These are phyloP conservation scores for Exophiala lecanii-corni DNA, from an alignment of 2,329 filamentous ascomycete species.

Conservation along the genomic window DNA sequence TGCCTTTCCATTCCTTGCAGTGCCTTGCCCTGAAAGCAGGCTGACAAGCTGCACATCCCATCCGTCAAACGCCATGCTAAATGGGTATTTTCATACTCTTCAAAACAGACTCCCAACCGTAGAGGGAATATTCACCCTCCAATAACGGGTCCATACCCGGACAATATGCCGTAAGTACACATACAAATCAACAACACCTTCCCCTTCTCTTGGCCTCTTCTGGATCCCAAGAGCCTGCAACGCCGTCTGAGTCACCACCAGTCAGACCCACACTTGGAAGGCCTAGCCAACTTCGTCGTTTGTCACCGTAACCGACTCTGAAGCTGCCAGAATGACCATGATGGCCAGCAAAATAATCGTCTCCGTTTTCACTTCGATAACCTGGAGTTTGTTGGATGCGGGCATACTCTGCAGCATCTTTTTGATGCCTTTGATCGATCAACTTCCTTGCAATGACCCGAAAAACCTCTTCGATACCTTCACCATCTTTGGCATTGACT, in stretches of 20 bases:
- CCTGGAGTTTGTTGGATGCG: slow-evolving; percentile 46
- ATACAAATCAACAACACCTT: slow-evolving; percentile 45
- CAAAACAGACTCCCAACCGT: too few species aligned
- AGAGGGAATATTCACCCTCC: too few species aligned
- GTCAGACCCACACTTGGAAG: slow-evolving; percentile 43
- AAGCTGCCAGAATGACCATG: slow-evolving; percentile 54
- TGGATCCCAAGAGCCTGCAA: slow-evolving; percentile 31
- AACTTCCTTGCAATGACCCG: slow-evolving; percentile 81
- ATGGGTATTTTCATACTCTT: too few species aligned
- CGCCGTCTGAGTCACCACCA: slow-evolving; percentile 33
- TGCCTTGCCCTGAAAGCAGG: too few species aligned
- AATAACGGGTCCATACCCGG: too few species aligned
- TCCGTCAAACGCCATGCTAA: too few species aligned
- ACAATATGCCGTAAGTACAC: too few species aligned
- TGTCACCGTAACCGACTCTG: slow-evolving; percentile 54
- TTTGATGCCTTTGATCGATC: slow-evolving; percentile 64
- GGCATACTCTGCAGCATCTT: slow-evolving; percentile 47
- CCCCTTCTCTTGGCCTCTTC: slow-evolving; percentile 29
- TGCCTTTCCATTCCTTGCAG: too few species aligned
- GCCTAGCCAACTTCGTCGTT: slow-evolving; percentile 63
- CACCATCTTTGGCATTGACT: slow-evolving; percentile 87
- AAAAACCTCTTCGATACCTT: slow-evolving; percentile 96
- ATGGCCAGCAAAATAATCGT: slow-evolving; percentile 28
- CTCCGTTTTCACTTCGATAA: slow-evolving; percentile 31
- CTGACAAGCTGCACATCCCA: too few species aligned